phyloP scores from a whole-genome alignment of 2,329 filamentous ascomycete genomes.

The Neonectria ditissima region DNA sequence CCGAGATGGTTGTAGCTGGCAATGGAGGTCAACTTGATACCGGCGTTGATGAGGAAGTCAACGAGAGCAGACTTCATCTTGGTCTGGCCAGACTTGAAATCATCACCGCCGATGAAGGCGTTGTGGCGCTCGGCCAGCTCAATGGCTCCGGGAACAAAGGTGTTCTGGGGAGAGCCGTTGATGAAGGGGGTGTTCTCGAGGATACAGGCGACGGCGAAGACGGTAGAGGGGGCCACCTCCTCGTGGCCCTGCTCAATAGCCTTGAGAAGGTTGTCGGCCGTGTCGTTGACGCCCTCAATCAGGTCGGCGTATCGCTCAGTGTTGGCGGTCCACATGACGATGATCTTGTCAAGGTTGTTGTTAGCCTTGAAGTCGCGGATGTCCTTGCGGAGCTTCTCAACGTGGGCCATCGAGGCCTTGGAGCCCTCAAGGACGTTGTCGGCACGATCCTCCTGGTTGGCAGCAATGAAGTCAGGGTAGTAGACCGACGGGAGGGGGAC shows the following conservation, averaged over 20 bases:
- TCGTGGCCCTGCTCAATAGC: constrained; percentile 88
- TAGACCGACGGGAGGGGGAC: constrained; percentile 94
- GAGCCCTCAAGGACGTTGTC: constrained; percentile 88
- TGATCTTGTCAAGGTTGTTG: constrained; percentile 91
- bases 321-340: constrained; percentile 99
- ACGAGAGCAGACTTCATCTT: constrained; percentile 99
- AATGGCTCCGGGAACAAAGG: constrained; percentile 93
- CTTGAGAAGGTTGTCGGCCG: constrained; percentile 90
- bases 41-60: constrained; percentile 97
- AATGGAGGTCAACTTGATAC: constrained; percentile 98
- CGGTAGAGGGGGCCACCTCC: constrained; percentile 93
- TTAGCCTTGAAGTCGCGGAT: constrained; percentile 93
- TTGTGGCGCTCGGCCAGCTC: constrained; percentile 87
- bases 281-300: constrained; percentile 91
- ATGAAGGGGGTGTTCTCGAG: constrained; percentile 93
- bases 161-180: constrained; percentile 99
- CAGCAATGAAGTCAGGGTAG: constrained; percentile 99
- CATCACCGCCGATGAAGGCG: constrained; percentile 95
- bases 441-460: constrained; percentile 96
- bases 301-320: constrained; percentile 96
- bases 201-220: constrained; percentile 95
- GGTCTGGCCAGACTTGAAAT: constrained; percentile 99
- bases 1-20: constrained; percentile 99
- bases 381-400: constrained; percentile 92
- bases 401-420: constrained; percentile 88